Evolutionary conservation across 495 filamentous ascomycete genomes (phyloP).

Genomic region (Neurospora sp.): DNA sequence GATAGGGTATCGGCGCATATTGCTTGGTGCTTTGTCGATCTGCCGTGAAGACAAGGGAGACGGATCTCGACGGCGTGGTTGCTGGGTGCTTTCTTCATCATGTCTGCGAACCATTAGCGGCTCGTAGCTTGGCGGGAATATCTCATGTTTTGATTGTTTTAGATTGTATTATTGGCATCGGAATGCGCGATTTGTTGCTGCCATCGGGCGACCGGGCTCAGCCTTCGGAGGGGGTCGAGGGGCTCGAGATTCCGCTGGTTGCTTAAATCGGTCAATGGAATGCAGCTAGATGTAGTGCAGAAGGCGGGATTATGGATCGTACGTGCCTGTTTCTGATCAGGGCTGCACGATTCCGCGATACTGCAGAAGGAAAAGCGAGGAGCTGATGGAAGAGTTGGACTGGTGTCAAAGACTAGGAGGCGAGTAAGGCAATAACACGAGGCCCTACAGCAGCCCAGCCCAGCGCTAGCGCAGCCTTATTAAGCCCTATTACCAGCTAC

Average conservation of each 20-base stretch:
- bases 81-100: background rate
- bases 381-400: background rate
- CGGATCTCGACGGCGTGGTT: background rate
- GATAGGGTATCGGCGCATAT: background rate
- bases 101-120: background rate
- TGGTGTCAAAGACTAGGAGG: background rate
- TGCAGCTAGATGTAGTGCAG: background rate
- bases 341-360: background rate
- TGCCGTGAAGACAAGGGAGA: background rate
- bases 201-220: background rate
- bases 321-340: background rate
- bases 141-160: background rate
- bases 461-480: background rate
- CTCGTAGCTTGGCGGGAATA: background rate
- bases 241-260: background rate
- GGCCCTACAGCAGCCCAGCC: background rate
- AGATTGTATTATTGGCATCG: background rate
- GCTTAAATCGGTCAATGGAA: background rate
- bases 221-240: background rate
- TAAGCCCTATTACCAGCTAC: background rate
- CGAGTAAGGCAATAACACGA: background rate
- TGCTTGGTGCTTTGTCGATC: background rate
- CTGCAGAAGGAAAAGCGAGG: background rate
- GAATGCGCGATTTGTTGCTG: background rate
- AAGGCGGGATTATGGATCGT: background rate